Evolutionary conservation across 2,329 filamentous ascomycete genomes (phyloP), one percentile per base, ranked within the genome.

Genomic region (Ophiostoma ips): DNA sequence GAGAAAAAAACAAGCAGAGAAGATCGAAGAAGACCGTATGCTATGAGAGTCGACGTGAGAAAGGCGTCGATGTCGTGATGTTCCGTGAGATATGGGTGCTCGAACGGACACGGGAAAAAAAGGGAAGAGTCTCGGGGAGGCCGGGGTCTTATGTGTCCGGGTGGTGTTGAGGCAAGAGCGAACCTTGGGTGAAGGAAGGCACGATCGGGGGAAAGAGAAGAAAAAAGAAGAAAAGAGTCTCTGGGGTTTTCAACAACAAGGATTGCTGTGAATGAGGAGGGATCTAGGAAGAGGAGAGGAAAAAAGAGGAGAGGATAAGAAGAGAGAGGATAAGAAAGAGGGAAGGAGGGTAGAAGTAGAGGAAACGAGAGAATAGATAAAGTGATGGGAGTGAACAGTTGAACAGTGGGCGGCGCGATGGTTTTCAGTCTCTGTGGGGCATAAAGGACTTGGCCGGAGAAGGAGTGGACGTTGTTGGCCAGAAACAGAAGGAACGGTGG

Each of bases 381-480:
- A 24, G 18, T 6, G 30, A 45, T 16, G 5, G 43, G 43, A 45
- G 41, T 31, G 43, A n/a, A 34, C 43, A 28, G 43, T 21, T 31
- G 43, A n/a, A 34, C 43, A 28, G 43, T 21, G 44, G 44, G 44
- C 34, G 19, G 18, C 44, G 33, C 44, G 44, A 36, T 46, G 44
- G 44, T 46, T 46, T 46, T 36, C 31, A 46, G 33, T 36, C 8
- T 33, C 21, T 33, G 43, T 43, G 38, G 21, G 11, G 8, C 9
- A 21, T 12, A n/a, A 12, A 41, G 38, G 38, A 41, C 38, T 41
- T 44, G 41, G 41, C 41, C 41, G 41, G 31, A 46, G 30, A 46
- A 46, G 43, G 30, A 35, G 41, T 44, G 21, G 41, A 45, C 41
- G 43, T 33, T 34, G 43, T 33, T 34, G 43, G 31, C 15, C 15